phyloP scores from a whole-genome alignment of 2,329 filamentous ascomycete genomes.

The Elsinoe fawcettii region DNA sequence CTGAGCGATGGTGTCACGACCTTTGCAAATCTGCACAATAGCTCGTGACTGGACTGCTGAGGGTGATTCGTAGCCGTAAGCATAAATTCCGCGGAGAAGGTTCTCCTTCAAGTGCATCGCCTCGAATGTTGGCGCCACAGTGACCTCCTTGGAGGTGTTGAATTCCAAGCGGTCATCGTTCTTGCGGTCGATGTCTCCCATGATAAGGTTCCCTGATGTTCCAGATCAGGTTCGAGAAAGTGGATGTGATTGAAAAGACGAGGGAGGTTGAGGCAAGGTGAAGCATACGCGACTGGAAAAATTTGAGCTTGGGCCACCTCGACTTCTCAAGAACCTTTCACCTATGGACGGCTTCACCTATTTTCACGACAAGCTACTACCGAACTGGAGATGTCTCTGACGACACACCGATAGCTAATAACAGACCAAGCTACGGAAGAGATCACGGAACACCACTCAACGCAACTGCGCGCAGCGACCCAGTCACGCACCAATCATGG shows the following conservation, averaged over 20 bases:
- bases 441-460: too few species aligned
- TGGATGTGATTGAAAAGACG: not conserved
- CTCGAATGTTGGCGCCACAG: conserved; percentile 86
- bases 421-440: not conserved
- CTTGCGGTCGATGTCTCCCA: conserved; percentile 95
- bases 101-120: conserved; percentile 98
- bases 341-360: too few species aligned
- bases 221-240: not conserved
- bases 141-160: conserved; percentile 94
- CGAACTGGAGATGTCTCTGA: not conserved
- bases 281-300: conserved; percentile 8
- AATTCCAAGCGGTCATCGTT: conserved; percentile 97
- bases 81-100: conserved; percentile 92
- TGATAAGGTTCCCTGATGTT: conserved; percentile 32
- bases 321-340: not conserved
- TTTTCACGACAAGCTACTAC: too few species aligned
- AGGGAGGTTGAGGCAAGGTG: not conserved
- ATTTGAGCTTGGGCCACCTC: conserved; percentile 17
- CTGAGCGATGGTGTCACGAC: conserved; percentile 95
- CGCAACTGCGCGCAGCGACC: not conserved
- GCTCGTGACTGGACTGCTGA: conserved; percentile 96
- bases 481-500: conserved; percentile 44
- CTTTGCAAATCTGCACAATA: conserved; percentile 98
- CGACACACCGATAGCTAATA: too few species aligned
- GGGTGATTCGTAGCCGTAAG: conserved; percentile 96